Evolutionary conservation across 345 rosid genomes (phyloP), one percentile per base, ranked within the genome.

Genomic region (Aquilaria sinensis): DNA sequence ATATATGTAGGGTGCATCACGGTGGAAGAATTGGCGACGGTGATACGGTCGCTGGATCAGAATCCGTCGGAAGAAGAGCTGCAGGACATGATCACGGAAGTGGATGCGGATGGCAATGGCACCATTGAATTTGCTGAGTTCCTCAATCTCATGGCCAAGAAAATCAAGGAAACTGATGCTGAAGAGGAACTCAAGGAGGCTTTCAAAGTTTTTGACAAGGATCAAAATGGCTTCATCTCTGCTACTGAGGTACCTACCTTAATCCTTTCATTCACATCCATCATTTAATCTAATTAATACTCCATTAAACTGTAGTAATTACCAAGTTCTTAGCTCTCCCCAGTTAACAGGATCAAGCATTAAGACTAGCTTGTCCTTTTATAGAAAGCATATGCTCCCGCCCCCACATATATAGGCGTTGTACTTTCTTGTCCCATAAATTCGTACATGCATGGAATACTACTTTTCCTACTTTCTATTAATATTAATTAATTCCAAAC

Each of bases 191-290:
- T 88, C 3, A 81, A 77, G 53, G 96, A 88, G 64, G 96, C 91
- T 61, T 91, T 91, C 74, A 83, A 86, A 74, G 94, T 91, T 63
- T 91, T 88, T 59, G 96, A 91, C 74, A 85, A 82, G 69, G 97
- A 91, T 66, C 94, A 83, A 76, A 83, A 91, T 66, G 96, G 96
- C 0, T 88, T 71, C 51, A 91, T 91, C 57, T 88, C 96, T 15
- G 89, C 97, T 15, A 79, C 13, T 64, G 97, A 91, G 94, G 97
- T 91, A 69, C 43, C 7, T 7, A 37, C 43, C 10, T 51, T 23
- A 23, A 23, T 23, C 23, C 23, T 23, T 23, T 23, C 23, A 37
- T 37, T 37, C 1, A 0, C 43, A 37, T 7, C 1, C 43, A 37
- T 37, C 43, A 37, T 37, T 37, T 23, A 23, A 23, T 23, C 23